Conservation (phyloP, 768 basidiomycete species). For the Hygrophorus pudorinus region DNA sequence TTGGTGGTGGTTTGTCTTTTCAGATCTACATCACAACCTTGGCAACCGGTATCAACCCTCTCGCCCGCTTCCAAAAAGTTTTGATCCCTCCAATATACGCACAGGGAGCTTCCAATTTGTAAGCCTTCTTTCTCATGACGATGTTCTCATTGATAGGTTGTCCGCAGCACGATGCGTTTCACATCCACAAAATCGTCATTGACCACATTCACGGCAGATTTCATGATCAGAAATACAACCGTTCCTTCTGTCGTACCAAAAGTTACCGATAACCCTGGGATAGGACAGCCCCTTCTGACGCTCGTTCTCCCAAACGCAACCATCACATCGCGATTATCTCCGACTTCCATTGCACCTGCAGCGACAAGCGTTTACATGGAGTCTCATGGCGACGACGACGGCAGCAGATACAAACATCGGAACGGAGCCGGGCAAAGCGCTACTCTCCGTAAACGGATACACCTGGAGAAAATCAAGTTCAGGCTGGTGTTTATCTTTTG, state of each 20-base stretch:
- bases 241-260: constrained; percentile 14
- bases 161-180: constrained; percentile 25
- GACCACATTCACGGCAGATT: constrained; percentile 42
- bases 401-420: constrained; percentile 2
- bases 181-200: constrained; percentile 17
- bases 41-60: constrained; percentile 33
- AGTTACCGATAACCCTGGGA: constrained; percentile 8
- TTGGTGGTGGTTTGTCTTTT: too few relatives aligned
- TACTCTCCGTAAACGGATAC: constrained; percentile 16
- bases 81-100: constrained; percentile 22
- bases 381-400: constrained; percentile 2
- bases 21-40: constrained; percentile 34
- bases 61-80: constrained; percentile 18
- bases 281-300: constrained; percentile 6
- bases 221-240: constrained; percentile 23
- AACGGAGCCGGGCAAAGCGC: constrained; percentile 7
- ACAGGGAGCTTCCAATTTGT: constrained; percentile 21
- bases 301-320: constrained; percentile 12
- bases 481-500: constrained; percentile 42
- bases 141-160: neutral
- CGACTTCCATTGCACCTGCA: constrained; percentile 1
- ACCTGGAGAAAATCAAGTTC: constrained; percentile 32
- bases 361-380: constrained; percentile 6
- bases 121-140: constrained; percentile 5
- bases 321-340: neutral